Conservation (phyloP, 495 filamentous ascomycete species). For the Hypoxylon fuscum region DNA sequence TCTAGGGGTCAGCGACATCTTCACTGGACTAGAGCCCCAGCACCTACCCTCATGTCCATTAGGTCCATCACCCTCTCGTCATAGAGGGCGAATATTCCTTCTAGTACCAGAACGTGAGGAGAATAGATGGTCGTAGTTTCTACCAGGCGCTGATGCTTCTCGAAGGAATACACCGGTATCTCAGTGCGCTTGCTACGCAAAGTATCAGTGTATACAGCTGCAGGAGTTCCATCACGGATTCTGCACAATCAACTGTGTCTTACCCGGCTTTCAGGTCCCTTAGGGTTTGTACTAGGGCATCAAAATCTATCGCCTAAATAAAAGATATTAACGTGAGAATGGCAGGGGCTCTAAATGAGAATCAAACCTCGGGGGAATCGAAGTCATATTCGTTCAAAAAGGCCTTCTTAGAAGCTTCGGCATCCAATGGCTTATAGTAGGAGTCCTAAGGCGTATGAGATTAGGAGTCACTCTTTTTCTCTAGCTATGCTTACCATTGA, state of each 20-base stretch:
- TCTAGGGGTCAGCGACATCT: slow-evolving; percentile 16
- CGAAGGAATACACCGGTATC: slow-evolving; percentile 95
- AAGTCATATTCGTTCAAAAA: slow-evolving; percentile 95
- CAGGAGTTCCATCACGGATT: neutral
- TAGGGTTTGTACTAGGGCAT: slow-evolving; percentile 81
- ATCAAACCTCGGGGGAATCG: slow-evolving; percentile 76
- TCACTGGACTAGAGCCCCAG: neutral
- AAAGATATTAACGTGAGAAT: slow-evolving; percentile 24
- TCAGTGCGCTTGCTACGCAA: slow-evolving; percentile 82
- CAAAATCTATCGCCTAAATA: slow-evolving; percentile 85
- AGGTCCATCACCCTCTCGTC: slow-evolving; percentile 86
- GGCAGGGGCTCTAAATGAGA: neutral
- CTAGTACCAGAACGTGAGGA: slow-evolving; percentile 92
- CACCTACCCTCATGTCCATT: slow-evolving; percentile 83
- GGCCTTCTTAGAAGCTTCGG: slow-evolving; percentile 77
- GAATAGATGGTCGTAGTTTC: slow-evolving; percentile 91
- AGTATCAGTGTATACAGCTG: slow-evolving; percentile 8
- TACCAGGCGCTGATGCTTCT: slow-evolving; percentile 81
- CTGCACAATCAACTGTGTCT: slow-evolving; percentile 33
- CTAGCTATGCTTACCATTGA: slow-evolving; percentile 74
- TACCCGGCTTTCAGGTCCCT: slow-evolving; percentile 91
- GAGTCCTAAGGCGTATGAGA: slow-evolving; percentile 72
- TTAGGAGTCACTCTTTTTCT: slow-evolving; percentile 19
- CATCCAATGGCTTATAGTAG: slow-evolving; percentile 86
- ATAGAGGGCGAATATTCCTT: slow-evolving; percentile 95